phyloP scores from a whole-genome alignment of 2,329 filamentous ascomycete species.

The Exophiala oligosperma region DNA sequence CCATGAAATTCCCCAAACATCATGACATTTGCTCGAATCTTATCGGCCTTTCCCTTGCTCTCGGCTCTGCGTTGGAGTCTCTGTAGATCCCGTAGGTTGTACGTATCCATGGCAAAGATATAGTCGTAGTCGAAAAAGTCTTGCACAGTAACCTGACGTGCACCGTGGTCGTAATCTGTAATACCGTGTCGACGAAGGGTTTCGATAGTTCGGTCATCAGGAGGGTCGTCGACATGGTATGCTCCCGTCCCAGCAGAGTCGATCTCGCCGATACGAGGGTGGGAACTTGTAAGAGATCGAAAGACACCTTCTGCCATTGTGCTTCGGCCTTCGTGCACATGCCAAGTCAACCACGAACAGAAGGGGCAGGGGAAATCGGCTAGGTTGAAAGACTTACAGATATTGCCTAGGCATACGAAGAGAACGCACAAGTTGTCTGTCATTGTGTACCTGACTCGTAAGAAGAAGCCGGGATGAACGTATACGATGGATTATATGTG shows the following conservation, averaged over 20 bases:
- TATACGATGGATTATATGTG: too few relatives aligned
- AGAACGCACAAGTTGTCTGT: constrained; percentile 64
- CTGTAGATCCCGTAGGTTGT: constrained; percentile 68
- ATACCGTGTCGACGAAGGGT: constrained; percentile 76
- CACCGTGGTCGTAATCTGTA: constrained; percentile 71
- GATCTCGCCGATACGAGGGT: constrained; percentile 65
- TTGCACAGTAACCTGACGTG: constrained; percentile 67
- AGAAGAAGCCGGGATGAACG: too few relatives aligned
- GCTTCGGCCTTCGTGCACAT: constrained; percentile 58
- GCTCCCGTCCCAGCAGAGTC: constrained; percentile 90
- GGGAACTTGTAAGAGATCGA: constrained; percentile 54
- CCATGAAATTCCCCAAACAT: constrained; percentile 74
- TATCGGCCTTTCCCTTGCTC: constrained; percentile 39
- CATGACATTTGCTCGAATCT: constrained; percentile 58
- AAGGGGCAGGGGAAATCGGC: too few relatives aligned
- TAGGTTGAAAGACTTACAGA: constrained; percentile 57
- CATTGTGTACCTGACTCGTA: background rate
- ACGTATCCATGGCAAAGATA: constrained; percentile 89
- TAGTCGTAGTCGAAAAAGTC: constrained; percentile 91
- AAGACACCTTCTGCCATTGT: constrained; percentile 98
- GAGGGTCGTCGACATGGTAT: constrained; percentile 75
- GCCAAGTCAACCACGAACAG: background rate
- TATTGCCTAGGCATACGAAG: constrained; percentile 96
- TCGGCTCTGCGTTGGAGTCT: constrained; percentile 38
- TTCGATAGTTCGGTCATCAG: constrained; percentile 80